Conservation (phyloP, 768 basidiomycete species). For the Mycena venus region DNA sequence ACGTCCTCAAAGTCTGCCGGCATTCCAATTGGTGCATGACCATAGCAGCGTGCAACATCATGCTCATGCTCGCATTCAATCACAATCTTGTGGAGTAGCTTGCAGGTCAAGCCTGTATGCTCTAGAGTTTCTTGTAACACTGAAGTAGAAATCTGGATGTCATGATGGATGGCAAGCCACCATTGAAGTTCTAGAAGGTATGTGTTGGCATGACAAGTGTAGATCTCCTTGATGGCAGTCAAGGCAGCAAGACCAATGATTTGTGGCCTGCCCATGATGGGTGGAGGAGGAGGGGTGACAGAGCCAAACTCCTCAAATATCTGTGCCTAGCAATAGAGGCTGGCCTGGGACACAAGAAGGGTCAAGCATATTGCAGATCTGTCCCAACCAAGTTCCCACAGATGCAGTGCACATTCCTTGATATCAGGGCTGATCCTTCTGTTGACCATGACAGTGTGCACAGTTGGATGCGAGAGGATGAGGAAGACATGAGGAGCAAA, state of each 20-base stretch:
- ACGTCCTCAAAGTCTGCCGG: background rate
- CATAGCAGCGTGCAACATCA: constrained; percentile 26
- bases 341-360: background rate
- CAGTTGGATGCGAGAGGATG: background rate
- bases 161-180: constrained; percentile 40
- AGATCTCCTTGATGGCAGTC: constrained; percentile 37
- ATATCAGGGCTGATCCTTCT: constrained; percentile 40
- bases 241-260: constrained; percentile 35
- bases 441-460: constrained; percentile 34
- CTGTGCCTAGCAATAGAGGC: constrained; percentile 12
- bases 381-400: constrained; percentile 39
- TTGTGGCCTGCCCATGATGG: constrained; percentile 34
- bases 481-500: no score
- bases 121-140: constrained; percentile 72
- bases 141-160: constrained; percentile 33
- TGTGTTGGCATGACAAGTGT: constrained; percentile 19
- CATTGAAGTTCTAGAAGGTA: constrained; percentile 40
- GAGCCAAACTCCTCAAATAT: constrained; percentile 12
- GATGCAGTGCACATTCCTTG: no score
- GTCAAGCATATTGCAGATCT: background rate
- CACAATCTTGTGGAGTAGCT: constrained; percentile 60
- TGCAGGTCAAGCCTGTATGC: constrained; percentile 79
- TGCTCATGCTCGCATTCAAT: constrained; percentile 33
- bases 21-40: background rate
- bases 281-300: constrained; percentile 19